Evolutionary conservation across 176 grass and related monocot species (phyloP), one percentile per base, ranked within the genome.

Genomic region (Eleusine coracana): DNA sequence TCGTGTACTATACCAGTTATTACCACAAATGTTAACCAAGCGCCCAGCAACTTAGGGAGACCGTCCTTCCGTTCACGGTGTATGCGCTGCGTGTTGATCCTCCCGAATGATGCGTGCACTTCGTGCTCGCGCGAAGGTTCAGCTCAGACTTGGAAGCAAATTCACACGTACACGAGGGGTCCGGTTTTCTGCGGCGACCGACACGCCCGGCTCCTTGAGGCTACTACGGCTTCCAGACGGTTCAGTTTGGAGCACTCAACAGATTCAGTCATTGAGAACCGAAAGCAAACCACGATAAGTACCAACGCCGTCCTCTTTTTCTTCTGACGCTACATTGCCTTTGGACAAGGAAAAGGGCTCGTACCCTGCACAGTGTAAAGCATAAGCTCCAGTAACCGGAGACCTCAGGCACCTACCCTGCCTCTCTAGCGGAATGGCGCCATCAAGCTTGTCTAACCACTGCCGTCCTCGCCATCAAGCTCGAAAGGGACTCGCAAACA

Each of bases 401-500:
- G 58, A 20, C 2, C 18, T 2, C 10, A 14, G 25, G 39, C 15
- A 21, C 10, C 1, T n/a, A 63, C 45, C 14, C 44, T 23, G 29
- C 8, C 59, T n/a, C 68, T 56, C 49, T 36, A 49, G 29, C 68
- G 29, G 39, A n/a, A 18, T 6, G 14, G 0, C 14, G 37, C 74
- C n/a, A n/a, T n/a, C n/a, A 69, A 70, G 41, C 17, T 21, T 68
- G 10, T 66, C 11, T 66, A 66, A 34, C 14, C 27, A 66, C 62
- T 36, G 60, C 60, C 16, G 73, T 90, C 68, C 74, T 62, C 11
- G 73, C 49, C 40, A 12, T 89, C 64, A 76, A 37, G 6, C 58
- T 42, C 79, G 88, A 90, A 78, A 90, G 52, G 34, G 84, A 83
- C 88, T 83, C 42, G 25, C 70, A 79, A 90, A 80, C 88, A 3